Evolutionary conservation across 1,284 basidiomycete species (phyloP).

Genomic region (Xerocomus nothofagi): DNA sequence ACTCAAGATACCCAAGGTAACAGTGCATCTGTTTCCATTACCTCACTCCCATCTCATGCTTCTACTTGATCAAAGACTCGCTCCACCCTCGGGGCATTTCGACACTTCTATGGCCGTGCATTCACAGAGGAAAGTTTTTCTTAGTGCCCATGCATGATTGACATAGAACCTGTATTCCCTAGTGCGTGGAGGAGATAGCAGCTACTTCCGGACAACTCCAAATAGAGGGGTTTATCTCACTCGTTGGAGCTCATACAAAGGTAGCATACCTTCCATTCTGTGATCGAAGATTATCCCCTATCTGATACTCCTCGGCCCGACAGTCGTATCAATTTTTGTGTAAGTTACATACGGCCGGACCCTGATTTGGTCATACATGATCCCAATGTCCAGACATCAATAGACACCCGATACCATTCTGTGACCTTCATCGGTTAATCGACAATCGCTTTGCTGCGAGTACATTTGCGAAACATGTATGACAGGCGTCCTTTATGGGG

Average conservation of each 20-base stretch:
- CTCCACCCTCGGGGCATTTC: slow-evolving; percentile 64
- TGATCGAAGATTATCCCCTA: slow-evolving; percentile 16
- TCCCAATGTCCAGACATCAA: slow-evolving; percentile 68
- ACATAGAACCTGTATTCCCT: slow-evolving; percentile 35
- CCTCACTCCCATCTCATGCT: slow-evolving; percentile 12
- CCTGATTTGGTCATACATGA: slow-evolving; percentile 6
- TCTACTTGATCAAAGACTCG: slow-evolving; percentile 48
- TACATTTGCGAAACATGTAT: slow-evolving; percentile 70
- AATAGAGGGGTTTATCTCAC: slow-evolving; percentile 79
- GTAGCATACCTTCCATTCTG: slow-evolving; percentile 40
- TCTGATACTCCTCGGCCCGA: slow-evolving; percentile 16
- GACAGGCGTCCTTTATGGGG: slow-evolving; percentile 15
- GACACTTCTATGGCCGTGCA: slow-evolving; percentile 65
- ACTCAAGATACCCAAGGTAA: slow-evolving; percentile 66
- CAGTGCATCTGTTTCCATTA: slow-evolving; percentile 5
- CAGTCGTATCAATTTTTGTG: slow-evolving; percentile 85
- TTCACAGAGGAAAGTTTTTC: slow-evolving; percentile 56
- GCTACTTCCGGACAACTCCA: slow-evolving; percentile 49
- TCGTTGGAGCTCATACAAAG: slow-evolving; percentile 72
- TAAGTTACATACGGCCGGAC: slow-evolving; percentile 38
- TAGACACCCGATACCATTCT: slow-evolving; percentile 64
- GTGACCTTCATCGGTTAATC: slow-evolving; percentile 72
- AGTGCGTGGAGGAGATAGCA: slow-evolving; percentile 63
- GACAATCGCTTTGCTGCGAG: slow-evolving; percentile 66
- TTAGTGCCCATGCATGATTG: slow-evolving; percentile 26